Evolutionary conservation across 2,329 filamentous ascomycete genomes (phyloP), one percentile per base, ranked within the genome.

Genomic region (Cercospora zeina): DNA sequence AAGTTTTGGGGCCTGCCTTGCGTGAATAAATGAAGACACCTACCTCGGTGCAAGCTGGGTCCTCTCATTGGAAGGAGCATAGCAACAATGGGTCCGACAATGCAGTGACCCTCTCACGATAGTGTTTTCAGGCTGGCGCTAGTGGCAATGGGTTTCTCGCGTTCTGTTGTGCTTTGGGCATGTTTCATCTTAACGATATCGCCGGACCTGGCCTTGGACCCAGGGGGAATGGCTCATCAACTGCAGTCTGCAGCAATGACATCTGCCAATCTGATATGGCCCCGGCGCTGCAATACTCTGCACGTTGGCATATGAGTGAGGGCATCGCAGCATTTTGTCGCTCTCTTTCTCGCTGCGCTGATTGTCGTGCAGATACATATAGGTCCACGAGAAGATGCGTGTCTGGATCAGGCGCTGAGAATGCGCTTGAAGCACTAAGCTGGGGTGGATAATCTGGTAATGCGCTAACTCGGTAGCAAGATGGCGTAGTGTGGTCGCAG

Each of bases 131-230:
- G 13, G 42, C 19, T 47, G 42, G 19, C 19, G 42, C 42, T 47
- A 47, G 21, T 47, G 42, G 42, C 42, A 21, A 47, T 47, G 42
- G 19, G 24, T n/a, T 47, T 30, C 24, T 33, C 27, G 49, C 33
- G 24, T 34, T 53, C 49, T 8, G 27, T 53, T 34, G 30, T 47
- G 42, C 13, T 21, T 45, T 58, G 47, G 54, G 54, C 55, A 27
- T 58, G 60, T 62, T 62, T 62, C 60, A 62, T 62, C 30, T 62
- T 62, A 47, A 62, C 13, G 31, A 13, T 62, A 42, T 34, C n/a
- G 45, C 56, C 56, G 27, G 47, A 39, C 42, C 42, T 47, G 42
- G 21, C 24, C n/a, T 59, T 37, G 45, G 56, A 33, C 21, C 47
- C 39, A 36, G n/a, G 13, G 16, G 19, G 4, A 45, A 19, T 56